These are phyloP conservation scores for Lasiodiplodia citricola DNA, from an alignment of 2,329 filamentous ascomycete species.

Conservation along the genomic window DNA sequence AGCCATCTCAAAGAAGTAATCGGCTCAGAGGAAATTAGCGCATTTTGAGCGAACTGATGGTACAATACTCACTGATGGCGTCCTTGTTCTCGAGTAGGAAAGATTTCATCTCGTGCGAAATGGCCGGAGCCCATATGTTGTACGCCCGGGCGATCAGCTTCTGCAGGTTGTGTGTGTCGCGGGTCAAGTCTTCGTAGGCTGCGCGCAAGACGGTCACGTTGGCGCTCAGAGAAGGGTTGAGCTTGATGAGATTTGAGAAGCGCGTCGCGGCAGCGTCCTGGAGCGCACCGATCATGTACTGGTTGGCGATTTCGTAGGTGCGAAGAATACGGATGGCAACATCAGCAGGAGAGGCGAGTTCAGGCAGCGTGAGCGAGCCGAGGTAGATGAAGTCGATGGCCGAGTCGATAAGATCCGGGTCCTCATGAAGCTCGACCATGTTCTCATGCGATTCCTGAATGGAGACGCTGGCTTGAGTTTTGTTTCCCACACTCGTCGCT, in stretches of 20 bases:
- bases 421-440: not conserved
- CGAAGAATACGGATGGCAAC: not conserved
- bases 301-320: not conserved
- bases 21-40: not conserved
- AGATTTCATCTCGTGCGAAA: not conserved
- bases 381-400: not conserved
- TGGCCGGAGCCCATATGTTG: not conserved
- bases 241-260: not conserved
- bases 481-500: not conserved
- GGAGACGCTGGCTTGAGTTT: not conserved
- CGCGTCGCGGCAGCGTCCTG: not conserved
- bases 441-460: not conserved
- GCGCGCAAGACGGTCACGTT: not conserved
- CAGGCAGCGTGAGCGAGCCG: not conserved
- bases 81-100: not conserved
- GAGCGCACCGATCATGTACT: not conserved
- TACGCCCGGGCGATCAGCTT: not conserved
- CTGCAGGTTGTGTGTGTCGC: not conserved
- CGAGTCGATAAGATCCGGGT: not conserved
- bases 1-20: constrained; percentile 9
- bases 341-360: not conserved
- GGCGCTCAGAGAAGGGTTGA: not conserved
- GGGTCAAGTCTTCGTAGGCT: not conserved
- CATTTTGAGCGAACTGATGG: not conserved
- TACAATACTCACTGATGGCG: not conserved